phyloP scores from a whole-genome alignment of 345 rosid genomes.

The Conringia planisiliqua region DNA sequence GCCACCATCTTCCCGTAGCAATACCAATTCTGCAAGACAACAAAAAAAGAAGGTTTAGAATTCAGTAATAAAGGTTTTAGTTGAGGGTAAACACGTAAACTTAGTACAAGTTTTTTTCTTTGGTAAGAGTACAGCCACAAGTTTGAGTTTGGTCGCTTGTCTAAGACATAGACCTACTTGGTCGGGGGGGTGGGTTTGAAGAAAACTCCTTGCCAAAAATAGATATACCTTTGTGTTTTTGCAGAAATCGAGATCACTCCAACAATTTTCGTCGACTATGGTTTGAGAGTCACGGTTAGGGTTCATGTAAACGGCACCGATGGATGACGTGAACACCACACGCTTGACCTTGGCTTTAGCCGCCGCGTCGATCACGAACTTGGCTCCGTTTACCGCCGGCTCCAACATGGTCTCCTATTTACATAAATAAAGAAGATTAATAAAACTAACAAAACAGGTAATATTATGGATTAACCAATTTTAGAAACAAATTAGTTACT shows the following conservation, averaged over 20 bases:
- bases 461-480: background rate
- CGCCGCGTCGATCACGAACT: conserved; percentile 76
- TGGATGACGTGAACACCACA: conserved; percentile 89
- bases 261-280: conserved; percentile 83
- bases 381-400: conserved; percentile 88
- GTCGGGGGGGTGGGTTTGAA: background rate
- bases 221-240: conserved; percentile 73
- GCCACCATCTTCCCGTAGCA: conserved; percentile 94
- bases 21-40: conserved; percentile 77
- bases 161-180: background rate
- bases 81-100: background rate
- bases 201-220: background rate
- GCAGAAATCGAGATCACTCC: conserved; percentile 98
- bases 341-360: conserved; percentile 80
- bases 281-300: conserved; percentile 70
- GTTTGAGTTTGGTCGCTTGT: background rate
- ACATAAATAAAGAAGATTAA: background rate
- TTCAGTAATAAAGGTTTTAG: background rate
- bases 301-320: conserved; percentile 92
- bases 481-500: conserved; percentile 19
- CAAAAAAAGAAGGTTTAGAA: background rate
- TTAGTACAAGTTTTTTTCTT: no score
- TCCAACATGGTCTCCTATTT: conserved; percentile 93
- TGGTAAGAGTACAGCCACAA: no score
- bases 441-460: background rate